Base-by-base conservation (phyloP, 768 basidiomycete species). In the Tricholoma flavovirens region DNA sequence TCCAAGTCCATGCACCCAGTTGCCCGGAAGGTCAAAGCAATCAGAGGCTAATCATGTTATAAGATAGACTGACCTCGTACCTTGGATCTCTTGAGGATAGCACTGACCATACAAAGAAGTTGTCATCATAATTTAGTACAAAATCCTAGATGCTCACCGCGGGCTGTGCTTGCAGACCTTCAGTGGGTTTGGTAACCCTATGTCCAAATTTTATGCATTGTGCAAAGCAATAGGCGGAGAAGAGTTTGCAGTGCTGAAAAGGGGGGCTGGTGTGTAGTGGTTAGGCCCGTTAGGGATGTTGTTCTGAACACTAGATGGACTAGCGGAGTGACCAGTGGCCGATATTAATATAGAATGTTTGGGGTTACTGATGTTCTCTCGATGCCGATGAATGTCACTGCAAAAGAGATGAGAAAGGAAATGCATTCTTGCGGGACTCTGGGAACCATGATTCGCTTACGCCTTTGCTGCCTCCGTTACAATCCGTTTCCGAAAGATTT, bases 41-140 rank as follows among this genome's bases (percentile, higher is more conserved):
- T 62, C 40, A 60, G 42, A 53, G 30, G 19, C 12, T 12, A 56
- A 15, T 54, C 29, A 17, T 35, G n/a, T 9, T 52, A 45, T 45
- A 36, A 5, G 30, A 50, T 38, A 11, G 26, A 32, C 66, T 48
- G 54, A 83, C 87, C 71, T 91, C 90, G 63, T 17, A 93, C 74
- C 64, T 79, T 88, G 40, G 87, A 86, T 5, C 87, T 76, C 63
- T 85, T 85, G 35, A 93, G 67, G 52, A 93, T 88, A 3, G 90
- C 90, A 46, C 90, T 78, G 7, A 90, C 90, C 89, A 93, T 90
- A 66, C 89, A 90, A 11, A 91, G 76, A 19, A 93, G 69, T 68
- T 93, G 90, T 63, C 90, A 10, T 10, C 2, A 21, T n/a, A 8
- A 38, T 19, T 53, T 42, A 22, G 42, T 14, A 26, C 14, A 9